Base-by-base conservation (phyloP, 2,329 filamentous ascomycete genomes). In the Myriosclerotinia curreyana region DNA sequence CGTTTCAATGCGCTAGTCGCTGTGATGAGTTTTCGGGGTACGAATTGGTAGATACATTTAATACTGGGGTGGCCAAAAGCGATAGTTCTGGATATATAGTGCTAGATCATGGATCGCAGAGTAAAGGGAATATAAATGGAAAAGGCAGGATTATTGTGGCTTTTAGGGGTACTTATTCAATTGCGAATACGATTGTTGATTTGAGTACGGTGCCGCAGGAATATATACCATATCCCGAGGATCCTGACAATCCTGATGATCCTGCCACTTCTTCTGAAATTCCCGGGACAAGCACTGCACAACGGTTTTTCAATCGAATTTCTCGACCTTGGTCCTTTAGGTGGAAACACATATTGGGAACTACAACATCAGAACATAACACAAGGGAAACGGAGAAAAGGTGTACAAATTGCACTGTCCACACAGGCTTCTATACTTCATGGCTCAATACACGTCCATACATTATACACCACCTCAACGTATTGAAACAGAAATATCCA, bases 51-150 rank as follows among this genome's bases (percentile, higher is more conserved):
- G 72, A 84, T 75, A 91, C 92, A 14, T 99, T 92, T 90, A 93
- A 96, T 73, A 97, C 95, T 0, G 95, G 95, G 0, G 82, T 88
- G 14, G 80, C 97, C 38, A 81, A 97, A 72, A 90, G 88, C 66
- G 95, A 98, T 76, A 96, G 91, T 70, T 97, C 92, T 76, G 95
- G 95, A 66, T 99, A 96, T 77, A 87, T 98, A 64, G 93, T 91
- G 0, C 79, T 98, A n/a, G 93, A 95, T 67, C 90, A 96, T 73
- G 76, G 50, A 38, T 14, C 36, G n/a, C 38, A 38, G 20, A 17
- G n/a, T 31, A 31, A 5, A 38, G 15, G 5, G 75, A 25, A 67
- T 12, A 17, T 20, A 12, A 36, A 53, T 17, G 25, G 34, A 12
- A 55, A 62, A 14, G 68, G 69, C 3, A 82, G 87, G 65, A 90